phyloP scores from a whole-genome alignment of 108 stramenopile genomes.

The Epipyxis sp. region DNA sequence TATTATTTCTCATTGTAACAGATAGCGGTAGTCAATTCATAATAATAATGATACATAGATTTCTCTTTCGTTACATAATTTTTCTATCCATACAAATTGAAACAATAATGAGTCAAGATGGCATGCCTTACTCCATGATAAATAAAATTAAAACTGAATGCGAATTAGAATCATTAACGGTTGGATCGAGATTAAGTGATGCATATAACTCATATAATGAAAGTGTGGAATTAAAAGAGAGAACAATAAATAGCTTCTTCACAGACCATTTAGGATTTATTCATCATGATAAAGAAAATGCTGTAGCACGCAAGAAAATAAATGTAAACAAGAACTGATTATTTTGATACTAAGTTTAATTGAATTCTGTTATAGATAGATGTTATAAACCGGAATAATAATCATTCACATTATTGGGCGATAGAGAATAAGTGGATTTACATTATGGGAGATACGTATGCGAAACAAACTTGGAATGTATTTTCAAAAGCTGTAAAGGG shows the following conservation, averaged over 20 bases:
- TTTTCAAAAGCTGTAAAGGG: not conserved
- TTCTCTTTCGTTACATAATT: too few relatives aligned
- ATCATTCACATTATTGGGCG: too few relatives aligned
- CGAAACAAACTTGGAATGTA: not conserved
- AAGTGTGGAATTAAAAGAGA: not conserved
- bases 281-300: not conserved
- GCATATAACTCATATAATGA: not conserved
- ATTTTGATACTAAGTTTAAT: not conserved
- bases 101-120: too few relatives aligned
- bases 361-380: not conserved
- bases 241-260: not conserved
- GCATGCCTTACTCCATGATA: not conserved
- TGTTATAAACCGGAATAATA: not conserved
- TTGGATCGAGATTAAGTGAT: not conserved
- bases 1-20: too few relatives aligned
- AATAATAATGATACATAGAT: too few relatives aligned
- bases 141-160: not conserved
- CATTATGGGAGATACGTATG: not conserved
- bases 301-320: not conserved
- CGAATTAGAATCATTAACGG: not conserved
- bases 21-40: too few relatives aligned
- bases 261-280: not conserved
- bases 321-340: not conserved
- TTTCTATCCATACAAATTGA: too few relatives aligned
- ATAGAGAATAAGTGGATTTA: constrained; percentile 16